Conservation (phyloP, 331 rosid genomes). For the Malus hybrid region DNA sequence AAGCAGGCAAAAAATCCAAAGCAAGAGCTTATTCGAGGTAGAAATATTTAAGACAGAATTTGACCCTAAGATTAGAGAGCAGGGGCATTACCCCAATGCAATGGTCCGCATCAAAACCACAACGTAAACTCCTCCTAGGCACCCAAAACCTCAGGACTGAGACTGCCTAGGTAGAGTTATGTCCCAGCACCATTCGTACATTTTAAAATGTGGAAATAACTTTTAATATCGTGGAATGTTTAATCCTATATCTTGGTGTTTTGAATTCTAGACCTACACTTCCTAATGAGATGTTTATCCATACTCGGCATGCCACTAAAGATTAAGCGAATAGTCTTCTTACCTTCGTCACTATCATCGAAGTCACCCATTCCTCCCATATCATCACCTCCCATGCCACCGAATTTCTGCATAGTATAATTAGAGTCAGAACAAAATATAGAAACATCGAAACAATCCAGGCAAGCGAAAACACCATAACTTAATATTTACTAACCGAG, state of each 20-base stretch:
- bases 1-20: not conserved
- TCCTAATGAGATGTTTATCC: not conserved
- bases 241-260: not conserved
- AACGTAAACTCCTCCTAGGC: not conserved
- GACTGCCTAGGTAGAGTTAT: not conserved
- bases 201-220: not conserved
- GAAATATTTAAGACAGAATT: no score
- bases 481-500: slow-evolving; percentile 52
- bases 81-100: not conserved
- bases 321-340: not conserved
- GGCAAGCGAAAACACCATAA: not conserved
- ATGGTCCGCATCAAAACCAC: not conserved
- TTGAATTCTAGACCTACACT: not conserved
- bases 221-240: not conserved
- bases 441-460: not conserved
- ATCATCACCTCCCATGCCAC: slow-evolving; percentile 30
- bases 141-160: not conserved
- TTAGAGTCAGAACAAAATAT: slow-evolving; percentile 4
- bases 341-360: slow-evolving; percentile 16
- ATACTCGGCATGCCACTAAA: not conserved
- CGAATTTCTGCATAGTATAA: slow-evolving; percentile 58
- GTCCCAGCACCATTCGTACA: not conserved
- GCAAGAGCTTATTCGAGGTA: not conserved
- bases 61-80: not conserved
- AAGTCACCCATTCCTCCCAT: slow-evolving; percentile 20